These are phyloP conservation scores for Lactifluus echinatus DNA, from an alignment of 768 basidiomycete genomes.

Conservation along the genomic window DNA sequence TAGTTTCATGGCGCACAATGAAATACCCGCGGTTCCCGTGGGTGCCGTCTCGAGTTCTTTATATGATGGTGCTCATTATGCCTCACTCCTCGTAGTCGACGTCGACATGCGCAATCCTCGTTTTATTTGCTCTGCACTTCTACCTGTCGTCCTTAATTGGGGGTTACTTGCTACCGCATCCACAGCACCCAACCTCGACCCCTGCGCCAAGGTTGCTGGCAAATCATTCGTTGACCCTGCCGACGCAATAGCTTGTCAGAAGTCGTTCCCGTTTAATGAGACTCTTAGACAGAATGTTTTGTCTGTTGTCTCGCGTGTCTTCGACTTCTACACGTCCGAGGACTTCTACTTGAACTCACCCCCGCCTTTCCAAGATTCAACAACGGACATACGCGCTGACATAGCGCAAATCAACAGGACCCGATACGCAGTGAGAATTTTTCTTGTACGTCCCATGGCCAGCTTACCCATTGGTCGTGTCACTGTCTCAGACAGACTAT, in stretches of 20 bases:
- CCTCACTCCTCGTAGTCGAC: too few relatives aligned
- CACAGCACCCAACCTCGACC: constrained; percentile 21
- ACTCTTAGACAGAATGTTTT: constrained; percentile 31
- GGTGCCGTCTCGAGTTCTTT: too few relatives aligned
- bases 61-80: too few relatives aligned
- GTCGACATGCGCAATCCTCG: too few relatives aligned
- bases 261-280: constrained; percentile 34
- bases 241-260: constrained; percentile 40
- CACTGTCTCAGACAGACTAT: constrained; percentile 45
- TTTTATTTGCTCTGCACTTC: not conserved
- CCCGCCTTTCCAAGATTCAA: constrained; percentile 39
- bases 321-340: constrained; percentile 36
- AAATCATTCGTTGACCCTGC: constrained; percentile 40
- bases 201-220: constrained; percentile 30
- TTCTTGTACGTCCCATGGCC: not conserved
- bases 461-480: not conserved
- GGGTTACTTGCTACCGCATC: not conserved
- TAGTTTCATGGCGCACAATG: too few relatives aligned
- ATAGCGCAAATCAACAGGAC: constrained; percentile 41
- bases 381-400: constrained; percentile 42
- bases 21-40: too few relatives aligned
- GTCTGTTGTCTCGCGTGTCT: constrained; percentile 27
- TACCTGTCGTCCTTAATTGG: not conserved
- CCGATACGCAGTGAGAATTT: constrained; percentile 33
- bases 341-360: constrained; percentile 32